Evolutionary conservation across 1,284 basidiomycete species (phyloP), one percentile per base, ranked within the genome.

Genomic region (Thelephora terrestris): DNA sequence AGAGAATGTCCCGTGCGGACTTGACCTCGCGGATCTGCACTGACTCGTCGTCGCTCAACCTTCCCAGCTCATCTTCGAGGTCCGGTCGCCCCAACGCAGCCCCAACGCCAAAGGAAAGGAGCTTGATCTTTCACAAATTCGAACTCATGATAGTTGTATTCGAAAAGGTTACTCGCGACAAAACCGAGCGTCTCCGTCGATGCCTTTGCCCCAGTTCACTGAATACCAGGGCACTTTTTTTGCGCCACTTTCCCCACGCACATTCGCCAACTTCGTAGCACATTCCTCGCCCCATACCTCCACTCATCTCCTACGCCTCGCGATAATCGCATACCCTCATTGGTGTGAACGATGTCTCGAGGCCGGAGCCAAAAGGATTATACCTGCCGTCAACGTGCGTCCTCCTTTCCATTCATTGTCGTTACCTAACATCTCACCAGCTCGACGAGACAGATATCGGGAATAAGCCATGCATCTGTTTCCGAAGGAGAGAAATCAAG

Each of bases 381-480:
- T 64, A 52, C 61, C 62, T 43, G 39, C 53, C 23, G 59, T 64
- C 51, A 63, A 63, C 46, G 63, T 65, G 47, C 38, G 59, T 60
- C 24, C 46, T 48, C 44, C 48, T 4, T 45, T 54, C 47, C 32
- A 38, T 50, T 48, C 46, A 43, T 20, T 29, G n/a, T 34, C 7
- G 18, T 18, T 52, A 7, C 50, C 18, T 39, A 50, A 23, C 45
- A 45, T 23, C 46, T 14, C 25, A 52, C 2, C 58, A 93, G 88
- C 83, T 80, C 55, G 93, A 99, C 64, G 95, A 98, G 68, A 78
- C 86, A 32, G 95, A 97, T 65, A 82, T 86, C 46, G 67, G 70
- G 51, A 93, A 91, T 51, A 93, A 98, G 61, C 96, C 96, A 0
- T 99, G 98, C 56, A 91, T 98, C 46, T 99, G 96, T 68, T 99